These are phyloP conservation scores for Gymnopilus dilepis DNA, from an alignment of 768 basidiomycete species.

Conservation along the genomic window DNA sequence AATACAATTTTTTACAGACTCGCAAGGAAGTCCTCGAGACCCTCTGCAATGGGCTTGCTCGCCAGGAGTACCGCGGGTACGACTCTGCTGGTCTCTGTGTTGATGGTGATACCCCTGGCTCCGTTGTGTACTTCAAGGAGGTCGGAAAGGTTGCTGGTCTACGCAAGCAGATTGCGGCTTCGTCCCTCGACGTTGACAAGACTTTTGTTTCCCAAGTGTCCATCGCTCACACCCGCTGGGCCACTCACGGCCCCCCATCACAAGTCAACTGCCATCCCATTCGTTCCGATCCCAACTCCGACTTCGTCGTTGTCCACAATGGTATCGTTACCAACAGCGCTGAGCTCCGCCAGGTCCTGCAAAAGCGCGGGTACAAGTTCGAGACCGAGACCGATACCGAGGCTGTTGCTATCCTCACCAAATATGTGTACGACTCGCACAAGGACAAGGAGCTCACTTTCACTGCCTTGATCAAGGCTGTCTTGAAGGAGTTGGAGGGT, in stretches of 20 bases:
- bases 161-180: slow-evolving; percentile 83
- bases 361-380: slow-evolving; percentile 95
- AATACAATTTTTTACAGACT: slow-evolving; percentile 51
- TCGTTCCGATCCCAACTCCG: slow-evolving; percentile 75
- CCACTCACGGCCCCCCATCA: slow-evolving; percentile 93
- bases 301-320: slow-evolving; percentile 97
- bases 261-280: slow-evolving; percentile 94
- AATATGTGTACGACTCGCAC: slow-evolving; percentile 96
- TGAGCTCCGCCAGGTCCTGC: slow-evolving; percentile 89
- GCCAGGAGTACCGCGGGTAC: slow-evolving; percentile 98
- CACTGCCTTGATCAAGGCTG: slow-evolving; percentile 91
- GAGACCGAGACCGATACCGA: slow-evolving; percentile 98
- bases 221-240: slow-evolving; percentile 99
- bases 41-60: slow-evolving; percentile 86
- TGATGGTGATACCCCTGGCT: slow-evolving; percentile 86
- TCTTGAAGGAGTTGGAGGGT: slow-evolving; percentile 96
- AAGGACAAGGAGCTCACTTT: slow-evolving; percentile 85
- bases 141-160: slow-evolving; percentile 97
- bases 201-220: slow-evolving; percentile 86
- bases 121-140: slow-evolving; percentile 90
- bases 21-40: slow-evolving; percentile 92
- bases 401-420: slow-evolving; percentile 92
- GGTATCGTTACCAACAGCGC: slow-evolving; percentile 96
- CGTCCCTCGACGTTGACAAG: slow-evolving; percentile 75
- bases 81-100: slow-evolving; percentile 92